Base-by-base conservation (phyloP, 2,329 filamentous ascomycete genomes). In the Aspergillus puulaauensis region DNA sequence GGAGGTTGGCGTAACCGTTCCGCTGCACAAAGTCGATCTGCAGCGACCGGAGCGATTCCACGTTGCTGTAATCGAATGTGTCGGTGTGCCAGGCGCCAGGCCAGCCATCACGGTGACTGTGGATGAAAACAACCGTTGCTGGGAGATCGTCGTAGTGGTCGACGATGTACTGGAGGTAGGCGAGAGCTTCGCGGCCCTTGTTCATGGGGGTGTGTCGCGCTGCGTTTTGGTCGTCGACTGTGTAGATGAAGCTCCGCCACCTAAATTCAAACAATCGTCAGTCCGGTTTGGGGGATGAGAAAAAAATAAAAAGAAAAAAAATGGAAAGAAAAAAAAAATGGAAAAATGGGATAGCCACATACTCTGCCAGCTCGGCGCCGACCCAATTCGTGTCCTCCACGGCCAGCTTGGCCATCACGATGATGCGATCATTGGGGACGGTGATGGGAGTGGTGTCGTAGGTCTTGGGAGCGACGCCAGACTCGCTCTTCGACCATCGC, bases 1-100 rank as follows among this genome's bases (percentile, higher is more conserved):
- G 81, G 52, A 87, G 74, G 64, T 85, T 87, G 63, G 82, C 80
- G 67, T 85, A 87, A 15, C 84, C 84, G 49, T 77, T 71, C 46
- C 76, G 67, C 41, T 77, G 75, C 3, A 87, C 76, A 57, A 81
- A 79, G 12, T 80, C 72, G 35, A 81, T 68, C 24, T 78, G 79
- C 24, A 86, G 75, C 35, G 74, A 72, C 46, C 76, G 78, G 40
- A 86, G 75, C 4, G 80, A 75, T 3, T 79, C 75, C 15, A 85
- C 76, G 17, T 79, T 80, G 70, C 83, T 82, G 74, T 83, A 80
- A 53, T 81, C 76, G 50, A 79, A 78, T 57, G 80, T 79, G 60
- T 85, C 82, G 66, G 83, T 85, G 70, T 86, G 83, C 83, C 83
- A 85, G 37, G 80, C 76, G 46, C 56, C 66, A 45, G 70, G 66